Conservation (phyloP, 2,329 filamentous ascomycete species). For the Xylariaceae sp. region DNA sequence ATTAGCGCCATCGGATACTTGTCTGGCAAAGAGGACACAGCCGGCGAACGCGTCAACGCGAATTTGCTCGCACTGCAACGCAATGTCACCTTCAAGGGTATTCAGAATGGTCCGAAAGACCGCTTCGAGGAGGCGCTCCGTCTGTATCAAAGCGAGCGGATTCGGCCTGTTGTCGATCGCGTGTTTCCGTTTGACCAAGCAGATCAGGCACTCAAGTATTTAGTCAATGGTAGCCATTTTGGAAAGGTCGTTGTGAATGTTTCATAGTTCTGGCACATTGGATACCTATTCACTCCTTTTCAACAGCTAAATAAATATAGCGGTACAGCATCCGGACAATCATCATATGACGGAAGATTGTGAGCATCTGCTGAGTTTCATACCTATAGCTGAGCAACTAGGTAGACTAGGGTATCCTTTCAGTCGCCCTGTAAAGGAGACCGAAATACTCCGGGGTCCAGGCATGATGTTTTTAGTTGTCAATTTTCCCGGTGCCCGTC, state of each 20-base stretch:
- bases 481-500: not conserved
- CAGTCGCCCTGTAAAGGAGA: not conserved
- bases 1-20: slow-evolving; percentile 45
- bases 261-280: not conserved
- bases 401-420: too few relatives aligned
- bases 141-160: slow-evolving; percentile 43
- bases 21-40: slow-evolving; percentile 41
- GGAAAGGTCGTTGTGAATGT: slow-evolving; percentile 53
- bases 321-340: too few relatives aligned
- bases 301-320: too few relatives aligned
- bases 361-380: too few relatives aligned
- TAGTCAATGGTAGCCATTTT: slow-evolving; percentile 52
- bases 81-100: slow-evolving; percentile 42
- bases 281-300: not conserved
- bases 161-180: slow-evolving; percentile 46
- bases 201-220: slow-evolving; percentile 48
- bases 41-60: slow-evolving; percentile 42
- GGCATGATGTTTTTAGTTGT: not conserved
- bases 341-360: not conserved
- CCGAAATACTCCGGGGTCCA: not conserved
- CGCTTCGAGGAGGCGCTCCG: slow-evolving; percentile 52
- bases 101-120: slow-evolving; percentile 56
- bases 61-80: slow-evolving; percentile 44
- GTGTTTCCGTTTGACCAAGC: slow-evolving; percentile 46
- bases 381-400: too few relatives aligned